A percentile compares a stretch with the other conserved stretches of the same genome.
These are phyloP conservation scores for Marchantia polymorpha DNA, from an alignment of 225 moss, liverwort and hornwort species.

Conservation along the genomic window DNA sequence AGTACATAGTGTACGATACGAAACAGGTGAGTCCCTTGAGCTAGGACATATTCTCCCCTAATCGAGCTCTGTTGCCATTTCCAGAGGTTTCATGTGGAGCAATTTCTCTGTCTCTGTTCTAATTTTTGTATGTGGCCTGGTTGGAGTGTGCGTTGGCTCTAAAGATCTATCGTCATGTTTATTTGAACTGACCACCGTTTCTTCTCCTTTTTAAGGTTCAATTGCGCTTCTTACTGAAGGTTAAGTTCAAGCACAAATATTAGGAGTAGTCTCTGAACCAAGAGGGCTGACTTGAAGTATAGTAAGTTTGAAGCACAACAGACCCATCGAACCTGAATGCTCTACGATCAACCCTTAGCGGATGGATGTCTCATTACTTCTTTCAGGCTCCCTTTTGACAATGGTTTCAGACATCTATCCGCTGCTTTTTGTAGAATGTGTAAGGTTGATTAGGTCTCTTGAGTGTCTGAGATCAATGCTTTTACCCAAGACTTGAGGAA, in stretches of 20 bases:
- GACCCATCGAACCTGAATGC: not conserved
- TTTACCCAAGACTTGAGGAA: not conserved
- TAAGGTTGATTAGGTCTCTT: not conserved
- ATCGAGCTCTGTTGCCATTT: not conserved
- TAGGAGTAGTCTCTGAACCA: constrained; percentile 7
- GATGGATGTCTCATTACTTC: not conserved
- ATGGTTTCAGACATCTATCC: not conserved
- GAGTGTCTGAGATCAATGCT: not conserved
- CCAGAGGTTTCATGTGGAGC: not conserved
- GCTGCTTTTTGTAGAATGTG: not conserved
- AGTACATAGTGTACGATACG: constrained; percentile 91
- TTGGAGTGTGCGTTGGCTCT: not conserved
- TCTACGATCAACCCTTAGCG: not conserved
- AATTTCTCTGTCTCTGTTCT: not conserved
- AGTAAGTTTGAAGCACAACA: not conserved
- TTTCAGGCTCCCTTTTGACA: not conserved
- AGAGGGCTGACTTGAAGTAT: not conserved
- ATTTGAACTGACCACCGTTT: not conserved
- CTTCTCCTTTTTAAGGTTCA: constrained; percentile 52
- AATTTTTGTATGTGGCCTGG: not conserved
- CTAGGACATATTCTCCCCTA: not conserved
- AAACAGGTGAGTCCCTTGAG: constrained; percentile 57
- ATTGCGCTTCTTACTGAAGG: constrained; percentile 79
- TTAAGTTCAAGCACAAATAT: constrained; percentile 79
- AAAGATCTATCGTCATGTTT: not conserved